phyloP scores from a whole-genome alignment of 1,284 basidiomycete species.

The Sporisorium scitamineum region DNA sequence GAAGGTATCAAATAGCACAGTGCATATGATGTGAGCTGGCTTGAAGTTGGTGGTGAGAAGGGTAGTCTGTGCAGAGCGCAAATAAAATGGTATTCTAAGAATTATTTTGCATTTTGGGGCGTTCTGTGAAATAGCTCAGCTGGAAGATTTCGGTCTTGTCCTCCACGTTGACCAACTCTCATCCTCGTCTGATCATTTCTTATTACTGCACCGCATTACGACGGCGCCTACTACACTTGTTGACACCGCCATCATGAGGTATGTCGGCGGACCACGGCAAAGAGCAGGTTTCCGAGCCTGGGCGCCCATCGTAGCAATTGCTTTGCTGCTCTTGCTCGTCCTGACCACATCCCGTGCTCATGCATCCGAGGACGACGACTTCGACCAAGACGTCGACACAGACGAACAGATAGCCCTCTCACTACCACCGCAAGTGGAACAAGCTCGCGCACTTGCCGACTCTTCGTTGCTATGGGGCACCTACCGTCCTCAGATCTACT shows the following conservation, averaged over 20 bases:
- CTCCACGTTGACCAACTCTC: conserved; percentile 4
- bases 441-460: conserved; percentile 30
- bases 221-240: neutral
- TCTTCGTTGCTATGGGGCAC: conserved; percentile 84
- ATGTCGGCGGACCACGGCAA: neutral
- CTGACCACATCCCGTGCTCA: neutral
- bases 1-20: no score
- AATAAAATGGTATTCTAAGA: no score
- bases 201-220: neutral
- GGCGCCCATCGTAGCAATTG: conserved; percentile 5
- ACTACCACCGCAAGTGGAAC: conserved; percentile 22
- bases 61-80: no score
- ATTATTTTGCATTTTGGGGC: no score
- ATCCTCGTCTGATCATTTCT: neutral
- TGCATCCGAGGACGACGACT: conserved; percentile 24
- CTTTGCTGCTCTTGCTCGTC: conserved; percentile 25
- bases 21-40: no score
- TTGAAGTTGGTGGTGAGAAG: no score
- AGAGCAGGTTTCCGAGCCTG: conserved; percentile 4
- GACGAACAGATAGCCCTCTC: neutral
- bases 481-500: conserved; percentile 91
- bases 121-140: no score
- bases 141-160: neutral
- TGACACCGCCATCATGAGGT: conserved; percentile 10
- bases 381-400: conserved; percentile 11